Evolutionary conservation across 805 yeast species (phyloP).

Genomic region (Naumovozyma baii): DNA sequence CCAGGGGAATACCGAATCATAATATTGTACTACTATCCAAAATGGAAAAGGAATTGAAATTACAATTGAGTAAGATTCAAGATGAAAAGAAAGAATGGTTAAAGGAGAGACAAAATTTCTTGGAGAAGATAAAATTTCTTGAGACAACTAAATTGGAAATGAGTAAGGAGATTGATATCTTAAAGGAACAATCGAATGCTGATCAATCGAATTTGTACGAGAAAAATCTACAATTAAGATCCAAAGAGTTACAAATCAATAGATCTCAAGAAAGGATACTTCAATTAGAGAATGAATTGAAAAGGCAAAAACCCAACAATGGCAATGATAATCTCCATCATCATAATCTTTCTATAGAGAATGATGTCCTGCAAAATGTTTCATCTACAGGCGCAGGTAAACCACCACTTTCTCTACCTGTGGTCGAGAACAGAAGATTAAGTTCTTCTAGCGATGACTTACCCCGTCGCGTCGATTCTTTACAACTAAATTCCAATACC

Average conservation of each 20-base stretch:
- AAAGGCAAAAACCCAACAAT: background rate
- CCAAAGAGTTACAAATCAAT: constrained; percentile 16
- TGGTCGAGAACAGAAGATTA: constrained; percentile 7
- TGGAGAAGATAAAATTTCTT: constrained; percentile 23
- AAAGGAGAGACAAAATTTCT: constrained; percentile 26
- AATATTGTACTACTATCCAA: too few species aligned
- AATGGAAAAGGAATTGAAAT: constrained; percentile 3
- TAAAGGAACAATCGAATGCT: constrained; percentile 26
- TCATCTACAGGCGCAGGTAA: too few species aligned
- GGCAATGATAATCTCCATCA: background rate
- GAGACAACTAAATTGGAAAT: constrained; percentile 33
- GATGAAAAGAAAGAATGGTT: constrained; percentile 39
- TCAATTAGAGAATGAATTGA: constrained; percentile 10
- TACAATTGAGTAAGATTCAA: constrained; percentile 42
- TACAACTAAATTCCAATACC: constrained; percentile 16
- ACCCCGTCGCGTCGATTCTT: constrained; percentile 24
- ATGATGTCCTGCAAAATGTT: too few species aligned
- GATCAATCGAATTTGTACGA: constrained; percentile 4
- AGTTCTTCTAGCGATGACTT: constrained; percentile 21
- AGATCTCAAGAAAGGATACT: constrained; percentile 16
- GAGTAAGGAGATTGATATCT: constrained; percentile 38
- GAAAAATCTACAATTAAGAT: constrained; percentile 15
- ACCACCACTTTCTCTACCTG: background rate
- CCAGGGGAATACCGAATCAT: background rate
- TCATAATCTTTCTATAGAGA: too few species aligned